Evolutionary conservation across 768 basidiomycete genomes (phyloP).

Genomic region (Russula emetica): DNA sequence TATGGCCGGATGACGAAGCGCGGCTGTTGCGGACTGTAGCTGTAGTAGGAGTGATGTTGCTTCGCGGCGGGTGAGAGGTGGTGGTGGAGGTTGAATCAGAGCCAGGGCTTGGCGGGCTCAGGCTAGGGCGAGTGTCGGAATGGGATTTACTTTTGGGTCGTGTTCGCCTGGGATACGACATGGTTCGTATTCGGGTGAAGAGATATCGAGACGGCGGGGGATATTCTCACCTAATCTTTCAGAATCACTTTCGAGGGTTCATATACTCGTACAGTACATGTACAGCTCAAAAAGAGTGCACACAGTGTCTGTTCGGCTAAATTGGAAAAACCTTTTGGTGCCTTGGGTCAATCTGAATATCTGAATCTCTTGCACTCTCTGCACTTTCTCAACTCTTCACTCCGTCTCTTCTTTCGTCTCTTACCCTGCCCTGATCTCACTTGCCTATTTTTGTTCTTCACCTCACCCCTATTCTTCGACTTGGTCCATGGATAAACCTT

Average conservation of each 20-base stretch:
- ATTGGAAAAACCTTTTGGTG: background rate
- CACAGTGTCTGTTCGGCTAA: background rate
- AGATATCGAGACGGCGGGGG: too few relatives aligned
- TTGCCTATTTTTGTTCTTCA: background rate
- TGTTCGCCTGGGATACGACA: conserved; percentile 21
- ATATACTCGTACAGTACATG: too few relatives aligned
- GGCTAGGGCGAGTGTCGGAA: background rate
- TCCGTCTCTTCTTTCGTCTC: too few relatives aligned
- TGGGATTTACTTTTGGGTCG: conserved; percentile 1
- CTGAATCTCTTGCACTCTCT: too few relatives aligned
- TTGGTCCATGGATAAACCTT: too few relatives aligned
- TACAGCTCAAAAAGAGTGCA: too few relatives aligned
- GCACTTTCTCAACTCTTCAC: too few relatives aligned
- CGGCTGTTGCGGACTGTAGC: conserved; percentile 6
- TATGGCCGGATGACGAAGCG: background rate
- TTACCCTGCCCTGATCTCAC: background rate
- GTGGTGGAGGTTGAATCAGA: background rate
- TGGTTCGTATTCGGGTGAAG: conserved; percentile 20
- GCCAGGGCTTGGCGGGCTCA: background rate
- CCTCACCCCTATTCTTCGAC: too few relatives aligned
- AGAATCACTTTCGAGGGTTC: background rate
- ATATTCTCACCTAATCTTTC: conserved; percentile 3
- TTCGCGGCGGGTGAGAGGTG: background rate
- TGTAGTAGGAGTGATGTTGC: background rate
- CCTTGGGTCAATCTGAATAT: background rate